phyloP scores from a whole-genome alignment of 176 grass and related monocot genomes.

The Musa acuminata region DNA sequence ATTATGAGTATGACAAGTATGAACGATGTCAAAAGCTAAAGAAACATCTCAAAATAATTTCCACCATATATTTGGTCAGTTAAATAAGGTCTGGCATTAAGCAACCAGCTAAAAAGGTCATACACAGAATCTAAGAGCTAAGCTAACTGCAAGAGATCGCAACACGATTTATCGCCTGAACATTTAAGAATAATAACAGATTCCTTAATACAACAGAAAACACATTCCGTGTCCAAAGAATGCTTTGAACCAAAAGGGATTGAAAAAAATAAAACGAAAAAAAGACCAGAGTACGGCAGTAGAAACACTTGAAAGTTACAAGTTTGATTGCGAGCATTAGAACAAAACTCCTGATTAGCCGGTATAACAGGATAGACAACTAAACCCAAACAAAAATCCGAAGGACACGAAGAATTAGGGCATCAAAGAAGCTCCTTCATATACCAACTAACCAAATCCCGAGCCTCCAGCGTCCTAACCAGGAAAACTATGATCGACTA shows the following conservation, averaged over 20 bases:
- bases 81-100: neutral
- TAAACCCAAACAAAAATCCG: neutral
- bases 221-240: neutral
- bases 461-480: neutral
- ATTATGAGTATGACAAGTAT: neutral
- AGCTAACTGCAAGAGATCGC: neutral
- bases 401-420: neutral
- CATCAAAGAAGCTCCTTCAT: neutral
- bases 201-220: neutral
- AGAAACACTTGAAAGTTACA: neutral
- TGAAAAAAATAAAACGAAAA: neutral
- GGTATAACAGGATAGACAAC: too few species aligned
- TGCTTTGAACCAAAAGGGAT: neutral
- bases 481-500: neutral
- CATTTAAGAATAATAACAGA: neutral
- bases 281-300: neutral
- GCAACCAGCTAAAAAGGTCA: neutral
- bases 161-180: neutral
- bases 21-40: neutral
- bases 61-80: neutral
- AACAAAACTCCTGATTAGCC: too few species aligned
- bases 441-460: neutral
- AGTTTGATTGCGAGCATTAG: neutral
- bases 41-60: neutral
- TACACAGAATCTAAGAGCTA: neutral